Base-by-base conservation (phyloP, 2,329 filamentous ascomycete genomes). In the Venturiaceae sp. region DNA sequence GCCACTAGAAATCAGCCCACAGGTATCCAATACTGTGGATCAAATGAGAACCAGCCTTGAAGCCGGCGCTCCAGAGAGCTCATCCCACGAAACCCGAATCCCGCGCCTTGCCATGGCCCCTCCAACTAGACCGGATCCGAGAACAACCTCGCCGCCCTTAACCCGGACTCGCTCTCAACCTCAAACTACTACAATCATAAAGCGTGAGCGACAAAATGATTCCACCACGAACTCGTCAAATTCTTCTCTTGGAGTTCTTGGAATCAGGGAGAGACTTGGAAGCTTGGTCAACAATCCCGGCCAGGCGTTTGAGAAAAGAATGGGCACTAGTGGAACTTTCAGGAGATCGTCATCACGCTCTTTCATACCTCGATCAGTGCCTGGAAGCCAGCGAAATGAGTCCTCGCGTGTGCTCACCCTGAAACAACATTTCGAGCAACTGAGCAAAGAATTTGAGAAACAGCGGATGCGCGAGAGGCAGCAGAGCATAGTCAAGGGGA, bases 391-490 rank as follows among this genome's bases (percentile, higher is more conserved):
- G 41, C 47, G 47, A 9, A 50, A 46, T 28, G 86, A 84, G 63
- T 81, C 86, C 56, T 83, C 88, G 3, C 89, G 88, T 66, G 94
- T 99, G 2, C 95, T 91, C 8, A 91, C 86, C n/a, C 79, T 99
- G 54, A 90, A 94, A 19, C 90, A 90, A 65, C 94, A 97, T 70
- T 97, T 99, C 68, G 95, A 99, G 71, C 92, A 97, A 70, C 79
- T 99, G 59, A 96, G 91, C 65, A 86, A 92, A 26, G 95, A 99
- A 68, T 99, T 99, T 64, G 91, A 96, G 68, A 95, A 92, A 66
- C 92, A 99, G 72, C 83, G 94, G 47, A 83, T 95, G 64, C 86
- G 88, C 53, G 92, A 97, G 70, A 84, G 89, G 63, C 87, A 86
- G 66, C 87, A 91, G 69, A 80, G 90, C 60, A 88, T 90, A 28